Evolutionary conservation across 306 rosid genomes (phyloP), one percentile per base, ranked within the genome.

Genomic region (Ceratonia siliqua): DNA sequence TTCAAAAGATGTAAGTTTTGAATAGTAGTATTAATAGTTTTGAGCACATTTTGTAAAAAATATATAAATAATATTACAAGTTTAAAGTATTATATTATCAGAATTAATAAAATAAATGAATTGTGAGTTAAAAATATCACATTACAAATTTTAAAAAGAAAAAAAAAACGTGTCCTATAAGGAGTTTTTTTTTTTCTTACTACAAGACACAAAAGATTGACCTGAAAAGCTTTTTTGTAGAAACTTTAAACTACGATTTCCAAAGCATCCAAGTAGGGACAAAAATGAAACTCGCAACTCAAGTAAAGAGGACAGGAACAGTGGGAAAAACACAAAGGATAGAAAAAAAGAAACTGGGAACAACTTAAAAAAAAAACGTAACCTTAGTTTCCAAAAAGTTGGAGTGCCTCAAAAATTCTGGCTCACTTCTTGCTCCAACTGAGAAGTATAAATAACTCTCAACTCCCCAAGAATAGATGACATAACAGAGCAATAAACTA

Each of bases 371-470:
- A 67, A 21, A 77, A 77, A 73, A 20, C 78, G 73, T 76, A 62
- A 76, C 82, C 73, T 72, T 42, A 79, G 62, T 80, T 81, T 79
- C 73, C 85, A 82, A 79, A 78, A 45, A 58, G 81, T 72, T 79
- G 82, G 78, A 74, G 85, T 70, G 92, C 95, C 92, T 79, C 36
- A 82, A 88, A 90, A 88, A 90, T 50, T 82, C 73, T 77, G 93
- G 86, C 86, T 38, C 62, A 61, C 69, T 76, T 70, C 69, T 74
- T 83, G 81, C 82, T 74, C 81, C 92, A 81, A 75, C 87, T 65
- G 78, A 75, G 81, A 81, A 79, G 75, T 68, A 72, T 57, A 74
- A 73, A 71, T 68, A 57, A 71, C 24, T 58, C 62, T 67, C 56
- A 73, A 52, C 70, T 57, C 68, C 36, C 68, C 49, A 59, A 56